Evolutionary conservation across 352 stramenopile species (phyloP), one percentile per base, ranked within the genome.

Genomic region (Pythium apleroticum): DNA sequence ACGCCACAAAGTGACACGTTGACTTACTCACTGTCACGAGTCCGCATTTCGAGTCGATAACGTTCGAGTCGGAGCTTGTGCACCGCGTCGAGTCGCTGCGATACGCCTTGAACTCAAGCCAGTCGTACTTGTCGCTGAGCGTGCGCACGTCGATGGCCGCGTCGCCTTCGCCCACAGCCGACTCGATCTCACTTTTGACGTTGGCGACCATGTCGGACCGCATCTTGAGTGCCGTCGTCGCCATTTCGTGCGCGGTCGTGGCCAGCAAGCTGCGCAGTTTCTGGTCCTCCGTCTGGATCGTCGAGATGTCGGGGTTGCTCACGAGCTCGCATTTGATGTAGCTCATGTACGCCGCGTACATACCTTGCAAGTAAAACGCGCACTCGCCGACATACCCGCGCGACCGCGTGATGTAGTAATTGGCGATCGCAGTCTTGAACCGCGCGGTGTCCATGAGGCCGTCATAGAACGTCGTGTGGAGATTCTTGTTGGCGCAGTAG

Each of bases 101-200:
- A n/a, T 45, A 45, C 0, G 53, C 19, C 20, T 50, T 48, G 53
- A 60, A 60, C 33, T 50, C 53, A 5, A 60, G 33, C 53, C 53
- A 60, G 53, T 60, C 53, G 53, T 60, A 60, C 31, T 50, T 50
- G 53, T 60, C 53, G 5, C 6, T 49, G 0, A 60, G 22, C 22
- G 31, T 6, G 4, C 7, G 9, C n/a, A 60, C 19, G 22, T 60
- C 53, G n/a, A 33, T 35, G 3, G 10, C 24, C 17, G 10, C 14
- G 20, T 35, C 22, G 35, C 53, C 53, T 6, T 48, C 35, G 33
- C 7, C 20, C 27, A 60, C 24, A 33, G 53, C 53, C n/a, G 14
- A 6, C 17, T 48, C 28, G 20, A 60, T 20, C 20, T 60, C 53
- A 10, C 6, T 22, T 7, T 31, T n/a, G 9, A 60, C 30, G 7